These are phyloP conservation scores for Coemansia sp. DNA, from an alignment of 192 early-diverging fungal species.

Conservation along the genomic window DNA sequence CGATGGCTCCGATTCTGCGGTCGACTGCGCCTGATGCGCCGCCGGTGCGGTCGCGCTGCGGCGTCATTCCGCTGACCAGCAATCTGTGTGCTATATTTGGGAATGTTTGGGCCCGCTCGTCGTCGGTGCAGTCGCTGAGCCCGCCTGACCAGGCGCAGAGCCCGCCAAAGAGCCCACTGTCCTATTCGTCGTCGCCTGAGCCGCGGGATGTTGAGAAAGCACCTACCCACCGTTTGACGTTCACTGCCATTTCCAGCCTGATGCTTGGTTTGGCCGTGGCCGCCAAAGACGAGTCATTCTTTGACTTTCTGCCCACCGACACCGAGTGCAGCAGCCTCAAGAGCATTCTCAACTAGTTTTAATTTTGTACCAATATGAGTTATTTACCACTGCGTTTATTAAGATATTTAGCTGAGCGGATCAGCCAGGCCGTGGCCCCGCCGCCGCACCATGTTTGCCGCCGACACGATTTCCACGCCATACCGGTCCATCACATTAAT, in stretches of 20 bases:
- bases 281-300: constrained; percentile 35
- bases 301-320: constrained; percentile 18
- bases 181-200: neutral
- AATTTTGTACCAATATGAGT: neutral
- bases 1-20: constrained; percentile 11
- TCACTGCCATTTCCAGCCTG: constrained; percentile 35
- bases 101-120: neutral
- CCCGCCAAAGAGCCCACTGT: neutral
- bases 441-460: constrained; percentile 43
- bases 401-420: constrained; percentile 28
- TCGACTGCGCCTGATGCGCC: neutral
- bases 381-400: neutral
- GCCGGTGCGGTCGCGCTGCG: neutral
- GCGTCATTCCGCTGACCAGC: constrained; percentile 36
- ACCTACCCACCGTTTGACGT: constrained; percentile 31
- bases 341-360: constrained; percentile 27
- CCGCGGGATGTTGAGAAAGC: neutral
- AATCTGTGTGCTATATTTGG: constrained; percentile 41
- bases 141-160: too few species aligned
- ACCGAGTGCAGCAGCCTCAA: constrained; percentile 13
- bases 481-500: constrained; percentile 18
- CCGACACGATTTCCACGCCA: constrained; percentile 44
- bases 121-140: too few species aligned
- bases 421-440: constrained; percentile 45
- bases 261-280: constrained; percentile 23